Base-by-base conservation (phyloP, 1,284 basidiomycete genomes). In the Megacollybia platyphylla region DNA sequence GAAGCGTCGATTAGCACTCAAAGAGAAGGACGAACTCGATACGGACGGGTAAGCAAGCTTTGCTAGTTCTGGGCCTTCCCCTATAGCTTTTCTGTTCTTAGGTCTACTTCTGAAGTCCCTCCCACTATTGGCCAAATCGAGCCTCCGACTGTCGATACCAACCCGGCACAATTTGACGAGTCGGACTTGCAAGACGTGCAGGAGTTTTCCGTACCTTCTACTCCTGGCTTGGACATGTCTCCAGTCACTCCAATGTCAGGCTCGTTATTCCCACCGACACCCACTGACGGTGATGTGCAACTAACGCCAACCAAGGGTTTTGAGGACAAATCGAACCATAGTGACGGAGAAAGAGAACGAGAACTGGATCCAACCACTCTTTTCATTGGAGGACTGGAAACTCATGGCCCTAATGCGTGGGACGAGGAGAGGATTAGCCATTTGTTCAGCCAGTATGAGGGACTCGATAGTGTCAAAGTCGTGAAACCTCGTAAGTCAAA, bases 361-460 rank as follows among this genome's bases (percentile, higher is more conserved):
- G 61, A 70, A 15, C 53, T 79, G 9, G 80, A 86, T 54, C 77
- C 75, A 0, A 74, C 68, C 2, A 77, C 80, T 0, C 64, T 87
- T 17, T 87, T 86, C 53, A 78, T 86, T 24, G 83, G 84, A 9
- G 83, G 83, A 2, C 63, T 87, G 34, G 77, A 82, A 50, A 70
- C 75, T 54, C 65, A 65, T 49, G 78, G 76, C 5, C 65, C 73
- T 4, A 63, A 64, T 18, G 69, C 71, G 3, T 87, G 84, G 84
- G 70, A 78, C 41, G 80, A 86, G 53, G 62, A 63, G 7, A 76
- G 70, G 47, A 63, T 87, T 17, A 62, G 57, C 32, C 53, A 56
- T 4, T 63, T 79, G 34, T 87, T 87, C 53, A 62, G 64, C 9
- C 67, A 64, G 51, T 86, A 77, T 51, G 79, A 76, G n/a, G 66